Percentiles rank a stretch among this genome's conserved stretches.
These are phyloP conservation scores for Puccinia triticina DNA, from an alignment of 1,284 basidiomycete species.

Conservation along the genomic window DNA sequence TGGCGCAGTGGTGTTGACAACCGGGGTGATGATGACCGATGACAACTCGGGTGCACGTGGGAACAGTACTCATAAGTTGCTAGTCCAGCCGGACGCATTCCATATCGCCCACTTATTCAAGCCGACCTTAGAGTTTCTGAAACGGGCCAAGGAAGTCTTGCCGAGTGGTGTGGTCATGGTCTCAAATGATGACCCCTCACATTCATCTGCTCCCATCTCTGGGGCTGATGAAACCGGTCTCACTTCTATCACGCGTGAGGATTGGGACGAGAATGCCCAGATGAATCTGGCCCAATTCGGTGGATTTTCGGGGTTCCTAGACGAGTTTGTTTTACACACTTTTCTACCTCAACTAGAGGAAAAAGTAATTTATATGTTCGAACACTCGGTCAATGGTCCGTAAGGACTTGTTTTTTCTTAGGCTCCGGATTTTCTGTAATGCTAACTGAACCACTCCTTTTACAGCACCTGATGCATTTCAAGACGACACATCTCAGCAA, in stretches of 20 bases:
- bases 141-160: constrained; percentile 70
- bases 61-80: constrained; percentile 74
- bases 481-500: constrained; percentile 67
- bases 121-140: constrained; percentile 84
- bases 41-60: constrained; percentile 52
- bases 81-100: constrained; percentile 90
- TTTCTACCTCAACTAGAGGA: constrained; percentile 95
- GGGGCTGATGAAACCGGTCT: not conserved
- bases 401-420: not conserved
- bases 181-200: constrained; percentile 58
- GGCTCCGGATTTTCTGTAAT: not conserved
- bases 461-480: constrained; percentile 70
- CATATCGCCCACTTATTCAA: constrained; percentile 92
- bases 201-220: not conserved
- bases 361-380: constrained; percentile 84
- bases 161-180: constrained; percentile 71
- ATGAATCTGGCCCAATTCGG: constrained; percentile 61
- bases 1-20: constrained; percentile 13
- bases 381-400: constrained; percentile 77
- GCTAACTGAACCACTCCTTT: not conserved
- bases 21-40: constrained; percentile 23
- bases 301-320: constrained; percentile 75
- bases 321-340: constrained; percentile 90
- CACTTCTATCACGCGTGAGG: not conserved
- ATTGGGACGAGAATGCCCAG: constrained; percentile 29